Evolutionary conservation across 2,329 filamentous ascomycete species (phyloP), one percentile per base, ranked within the genome.

Genomic region (Alternaria sp.): DNA sequence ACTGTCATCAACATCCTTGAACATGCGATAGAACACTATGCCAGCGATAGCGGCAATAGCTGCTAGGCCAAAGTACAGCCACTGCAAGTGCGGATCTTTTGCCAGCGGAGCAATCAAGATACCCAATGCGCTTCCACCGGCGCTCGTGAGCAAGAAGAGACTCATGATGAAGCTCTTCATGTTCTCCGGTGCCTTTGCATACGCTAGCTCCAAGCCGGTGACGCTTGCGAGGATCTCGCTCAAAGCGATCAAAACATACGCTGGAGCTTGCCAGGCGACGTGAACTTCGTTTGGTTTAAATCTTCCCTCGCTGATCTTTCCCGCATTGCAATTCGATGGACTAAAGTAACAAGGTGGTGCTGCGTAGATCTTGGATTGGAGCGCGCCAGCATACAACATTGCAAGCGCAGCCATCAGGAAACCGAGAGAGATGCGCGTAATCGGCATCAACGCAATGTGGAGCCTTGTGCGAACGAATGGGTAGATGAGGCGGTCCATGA

Each of bases 41-140:
- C 85, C 85, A 3, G 82, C 80, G 2, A 80, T 28, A 54, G 82
- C 82, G 1, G 85, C 83, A 16, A 81, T 81, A 54, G 78, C 69
- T 5, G 83, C 83, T n/a, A 90, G 76, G 20, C 85, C 86, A 24
- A 82, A 81, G 68, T 90, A 91, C 83, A 91, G 85, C 87, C 88
- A 91, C 58, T 89, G 71, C 67, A 91, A 84, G 65, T 87, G 82
- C 22, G 89, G 90, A 72, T 92, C 87, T 57, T 84, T 84, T 7
- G 87, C 85, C 5, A 83, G 78, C 0, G 88, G 87, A 2, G 87
- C 84, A 12, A 91, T 79, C 3, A 88, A 85, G 66, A 89, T 86
- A 3, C 85, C 87, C 22, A 92, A 78, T 32, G 85, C 85, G 2
- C 86, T 83, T 3, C 86, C 86, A 44, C 87, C 81, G 3, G 87